Percentiles rank a stretch among this genome's conserved stretches.
Evolutionary conservation across 2,329 filamentous ascomycete genomes (phyloP).

Genomic region (Grosmannia clavigera): DNA sequence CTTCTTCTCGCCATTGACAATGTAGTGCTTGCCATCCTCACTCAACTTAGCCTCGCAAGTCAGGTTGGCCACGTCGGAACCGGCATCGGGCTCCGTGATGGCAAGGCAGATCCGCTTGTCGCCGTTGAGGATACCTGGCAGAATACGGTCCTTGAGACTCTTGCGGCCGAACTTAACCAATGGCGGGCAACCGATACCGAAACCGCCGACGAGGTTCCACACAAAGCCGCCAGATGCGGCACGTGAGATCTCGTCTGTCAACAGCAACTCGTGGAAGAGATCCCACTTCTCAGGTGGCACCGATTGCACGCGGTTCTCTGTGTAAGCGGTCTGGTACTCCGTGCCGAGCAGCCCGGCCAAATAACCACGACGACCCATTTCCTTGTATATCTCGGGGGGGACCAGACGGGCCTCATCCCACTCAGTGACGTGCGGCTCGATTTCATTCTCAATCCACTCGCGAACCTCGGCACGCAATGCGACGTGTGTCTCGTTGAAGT

Average conservation of each 20-base stretch:
- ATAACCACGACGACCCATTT: conserved; percentile 88
- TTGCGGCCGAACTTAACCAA: conserved; percentile 86
- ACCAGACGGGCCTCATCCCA: conserved; percentile 96
- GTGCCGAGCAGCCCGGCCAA: conserved; percentile 83
- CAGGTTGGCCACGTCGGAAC: conserved; percentile 87
- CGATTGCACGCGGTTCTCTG: conserved; percentile 57
- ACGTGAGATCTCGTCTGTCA: conserved; percentile 90
- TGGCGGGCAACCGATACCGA: conserved; percentile 86
- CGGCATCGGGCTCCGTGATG: conserved; percentile 93
- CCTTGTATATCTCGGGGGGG: conserved; percentile 80
- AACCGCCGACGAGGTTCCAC: conserved; percentile 96
- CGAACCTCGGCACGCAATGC: conserved; percentile 84
- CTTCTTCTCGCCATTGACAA: conserved; percentile 99
- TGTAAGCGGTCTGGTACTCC: conserved; percentile 66
- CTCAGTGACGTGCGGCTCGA: conserved; percentile 85
- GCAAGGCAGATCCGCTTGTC: conserved; percentile 97
- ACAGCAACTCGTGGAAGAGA: conserved; percentile 91
- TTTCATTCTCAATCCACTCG: conserved; percentile 78
- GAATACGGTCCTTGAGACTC: conserved; percentile 70
- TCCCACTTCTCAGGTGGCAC: conserved; percentile 89
- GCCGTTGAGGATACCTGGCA: conserved; percentile 77
- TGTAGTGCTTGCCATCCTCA: conserved; percentile 96
- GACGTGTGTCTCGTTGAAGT: conserved; percentile 89
- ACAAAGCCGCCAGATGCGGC: conserved; percentile 84
- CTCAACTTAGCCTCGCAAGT: conserved; percentile 91